Percentiles rank a stretch among this genome's conserved stretches.
phyloP scores from a whole-genome alignment of 2,329 filamentous ascomycete species.

The Ophiostoma ulmi region DNA sequence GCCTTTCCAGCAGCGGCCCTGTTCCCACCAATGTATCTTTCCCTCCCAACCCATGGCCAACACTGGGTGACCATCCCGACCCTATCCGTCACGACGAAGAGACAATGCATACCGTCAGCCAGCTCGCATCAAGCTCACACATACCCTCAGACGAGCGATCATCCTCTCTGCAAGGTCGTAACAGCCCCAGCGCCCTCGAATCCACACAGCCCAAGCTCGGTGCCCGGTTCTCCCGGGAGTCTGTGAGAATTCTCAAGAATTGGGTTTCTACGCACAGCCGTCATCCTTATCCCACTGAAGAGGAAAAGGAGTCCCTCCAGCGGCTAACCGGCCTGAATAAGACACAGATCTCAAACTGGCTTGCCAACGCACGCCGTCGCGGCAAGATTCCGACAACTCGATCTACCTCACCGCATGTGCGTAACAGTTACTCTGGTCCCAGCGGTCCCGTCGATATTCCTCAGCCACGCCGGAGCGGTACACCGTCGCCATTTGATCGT shows the following conservation, averaged over 20 bases:
- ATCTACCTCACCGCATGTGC: constrained; percentile 63
- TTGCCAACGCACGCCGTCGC: constrained; percentile 80
- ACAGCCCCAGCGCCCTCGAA: constrained; percentile 29
- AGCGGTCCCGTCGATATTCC: constrained; percentile 55
- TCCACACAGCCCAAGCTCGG: constrained; percentile 55
- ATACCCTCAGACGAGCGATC: not conserved
- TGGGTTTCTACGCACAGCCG: constrained; percentile 77
- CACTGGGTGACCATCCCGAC: constrained; percentile 42
- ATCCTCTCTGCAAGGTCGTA: constrained; percentile 26
- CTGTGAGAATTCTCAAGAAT: constrained; percentile 72
- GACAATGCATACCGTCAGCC: not conserved
- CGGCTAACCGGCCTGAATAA: constrained; percentile 73
- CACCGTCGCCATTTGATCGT: constrained; percentile 41
- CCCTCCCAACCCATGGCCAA: constrained; percentile 44
- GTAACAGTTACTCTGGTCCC: constrained; percentile 49
- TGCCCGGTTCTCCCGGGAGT: constrained; percentile 72
- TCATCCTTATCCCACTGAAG: constrained; percentile 82
- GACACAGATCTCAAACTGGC: constrained; percentile 85
- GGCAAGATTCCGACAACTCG: constrained; percentile 68
- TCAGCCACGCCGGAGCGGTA: constrained; percentile 44
- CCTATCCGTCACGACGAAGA: constrained; percentile 38
- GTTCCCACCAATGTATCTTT: constrained; percentile 38
- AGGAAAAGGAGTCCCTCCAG: constrained; percentile 77
- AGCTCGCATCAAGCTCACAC: not conserved
- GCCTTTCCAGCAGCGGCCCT: constrained; percentile 33